phyloP scores from a whole-genome alignment of 208 protist species.

The Leishmania mexicana region DNA sequence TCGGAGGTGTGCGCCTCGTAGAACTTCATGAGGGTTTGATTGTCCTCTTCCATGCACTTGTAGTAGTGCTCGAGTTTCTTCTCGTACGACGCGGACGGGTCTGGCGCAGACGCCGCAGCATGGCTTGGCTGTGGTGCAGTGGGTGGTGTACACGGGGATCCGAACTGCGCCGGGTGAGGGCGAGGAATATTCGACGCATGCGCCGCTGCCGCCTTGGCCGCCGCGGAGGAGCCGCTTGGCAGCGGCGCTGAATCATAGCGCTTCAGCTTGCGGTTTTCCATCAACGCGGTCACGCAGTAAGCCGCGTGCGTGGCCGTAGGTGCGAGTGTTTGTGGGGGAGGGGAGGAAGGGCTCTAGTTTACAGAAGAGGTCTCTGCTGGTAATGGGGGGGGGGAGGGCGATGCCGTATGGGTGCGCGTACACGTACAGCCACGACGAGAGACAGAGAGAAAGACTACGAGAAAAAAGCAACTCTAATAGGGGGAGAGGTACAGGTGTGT shows the following conservation, averaged over 20 bases:
- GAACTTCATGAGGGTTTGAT: conserved; percentile 26
- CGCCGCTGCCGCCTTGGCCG: conserved; percentile 5
- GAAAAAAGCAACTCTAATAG: not conserved
- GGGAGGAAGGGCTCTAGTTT: not conserved
- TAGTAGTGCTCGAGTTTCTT: conserved; percentile 42
- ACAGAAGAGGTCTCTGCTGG: not conserved
- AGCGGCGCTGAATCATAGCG: conserved; percentile 37
- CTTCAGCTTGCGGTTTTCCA: conserved; percentile 33
- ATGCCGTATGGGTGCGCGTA: not conserved
- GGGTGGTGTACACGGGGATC: not conserved
- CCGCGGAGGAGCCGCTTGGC: conserved; percentile 12
- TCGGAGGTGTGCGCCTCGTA: conserved; percentile 33
- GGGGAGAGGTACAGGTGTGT: not conserved
- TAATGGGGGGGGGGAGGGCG: not conserved
- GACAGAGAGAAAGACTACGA: not conserved
- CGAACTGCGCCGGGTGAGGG: not conserved
- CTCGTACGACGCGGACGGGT: conserved; percentile 3
- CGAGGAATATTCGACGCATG: conserved; percentile 19
- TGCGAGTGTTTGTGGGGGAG: not conserved
- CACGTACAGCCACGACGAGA: not conserved
- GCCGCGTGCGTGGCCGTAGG: not conserved
- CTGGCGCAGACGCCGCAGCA: not conserved
- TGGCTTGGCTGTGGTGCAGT: not conserved
- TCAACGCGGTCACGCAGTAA: conserved; percentile 1
- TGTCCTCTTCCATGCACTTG: conserved; percentile 42